Base-by-base conservation (phyloP, 2,329 filamentous ascomycete genomes). In the Hymenoscyphus albidus region DNA sequence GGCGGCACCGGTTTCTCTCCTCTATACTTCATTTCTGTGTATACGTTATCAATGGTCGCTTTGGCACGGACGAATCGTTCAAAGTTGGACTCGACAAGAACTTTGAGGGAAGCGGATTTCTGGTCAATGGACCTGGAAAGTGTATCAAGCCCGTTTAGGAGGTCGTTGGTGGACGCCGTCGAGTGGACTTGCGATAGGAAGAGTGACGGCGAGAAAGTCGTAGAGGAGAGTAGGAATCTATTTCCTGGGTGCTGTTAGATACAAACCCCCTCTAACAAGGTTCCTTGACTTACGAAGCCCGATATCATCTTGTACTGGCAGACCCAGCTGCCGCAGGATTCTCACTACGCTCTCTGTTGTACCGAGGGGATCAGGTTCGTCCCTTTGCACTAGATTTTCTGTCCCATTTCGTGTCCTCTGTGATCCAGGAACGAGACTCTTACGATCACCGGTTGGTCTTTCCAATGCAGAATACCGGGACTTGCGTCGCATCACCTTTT, bases 41-140 rank as follows among this genome's bases (percentile, higher is more conserved):
- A 99, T 61, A 99, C 95, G 78, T 96, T 96, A 79, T 99, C 95
- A 73, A 99, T 98, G 7, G 94, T 98, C 18, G 94, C 92, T 77
- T 99, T 99, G 55, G 95, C 95, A 68, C 92, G 90, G 63, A 99
- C 95, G 80, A 99, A 99, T 70, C 94, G 90, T 78, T 99, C 96
- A 75, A 99, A 99, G 76, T 99, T 99, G 69, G 92, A 94, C 77
- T 99, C 95, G 31, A 99, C 95, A 18, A 99, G 84, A 12, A 96
- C 91, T 76, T 99, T 99, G 67, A 99, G 84, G 3, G 93, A 97
- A 0, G 94, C 95, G 0, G 94, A 97, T 77, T 99, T 99, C 78
- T 98, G 92, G 73, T 98, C 95, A 73, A 99, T 99, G 0, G 94
- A 97, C 67, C 86, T 86, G 18, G 93, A 95, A 22, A 99, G 85